Evolutionary conservation across 148 eudicot species (phyloP), one percentile per base, ranked within the genome.

Genomic region (Euryodendron excelsum): DNA sequence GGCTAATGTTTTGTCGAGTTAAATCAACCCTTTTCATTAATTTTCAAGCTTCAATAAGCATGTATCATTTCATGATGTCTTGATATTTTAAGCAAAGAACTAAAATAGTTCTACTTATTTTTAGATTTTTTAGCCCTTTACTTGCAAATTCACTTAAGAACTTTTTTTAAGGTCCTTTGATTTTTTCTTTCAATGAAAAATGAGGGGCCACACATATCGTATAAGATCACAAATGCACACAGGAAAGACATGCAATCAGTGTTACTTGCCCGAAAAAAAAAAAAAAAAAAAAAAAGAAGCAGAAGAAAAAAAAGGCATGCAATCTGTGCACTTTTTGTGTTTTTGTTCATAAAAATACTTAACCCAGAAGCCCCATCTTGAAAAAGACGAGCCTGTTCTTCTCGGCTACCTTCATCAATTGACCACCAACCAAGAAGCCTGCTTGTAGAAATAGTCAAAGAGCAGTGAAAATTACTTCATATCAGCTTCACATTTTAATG

Each of bases 351-450:
- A 55, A 73, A 72, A 76, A 18, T 47, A 83, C 85, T 74, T 74
- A n/a, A 95, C 98, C 98, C 94, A 13, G 94, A 84, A 53, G 84
- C 79, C 25, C 90, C 96, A 74, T 86, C 90, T 69, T 88, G 93
- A 78, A 86, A 84, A 77, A 93, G 86, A 17, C 88, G 88, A 53
- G 98, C 98, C 77, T 90, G 98, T 72, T 95, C 98, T 88, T 95
- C 98, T 79, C 90, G 92, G 83, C 97, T 95, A 84, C 91, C 92
- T 84, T 95, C 98, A 80, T 95, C 98, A 83, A 95, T 93, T 36
- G 98, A 93, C 97, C 97, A 95, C 98, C 98, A 95, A 53, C 97
- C 98, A 58, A 95, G 92, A 66, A 95, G 88, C 89, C 98, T 95
- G 75, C 17, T 39, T 75, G 47, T 13, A 82, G 60, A 61, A 53